Evolutionary conservation across 148 eudicot species (phyloP), one percentile per base, ranked within the genome.

Genomic region (Fagopyrum homotropicum): DNA sequence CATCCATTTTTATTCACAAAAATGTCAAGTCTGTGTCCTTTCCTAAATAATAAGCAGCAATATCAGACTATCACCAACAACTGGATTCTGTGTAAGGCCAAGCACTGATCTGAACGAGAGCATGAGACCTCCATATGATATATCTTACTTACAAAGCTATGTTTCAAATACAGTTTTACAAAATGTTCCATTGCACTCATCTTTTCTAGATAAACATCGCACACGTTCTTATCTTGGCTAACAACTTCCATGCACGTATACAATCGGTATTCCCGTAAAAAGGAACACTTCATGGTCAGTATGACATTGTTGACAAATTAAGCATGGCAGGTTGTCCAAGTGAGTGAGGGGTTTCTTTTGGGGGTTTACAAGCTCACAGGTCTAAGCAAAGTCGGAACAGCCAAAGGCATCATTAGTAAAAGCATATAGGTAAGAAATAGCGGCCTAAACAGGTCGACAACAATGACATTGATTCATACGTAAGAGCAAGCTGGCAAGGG

Each of bases 1-100:
- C 70, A 64, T 64, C 45, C 69, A 30, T 64, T 64, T 14, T 64
- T 64, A 15, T 64, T 40, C 45, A 15, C 43, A 63, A 63, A 16
- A 17, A 66, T 66, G 40, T 40, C 17, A 66, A 66, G 8, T 14
- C 6, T 12, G 47, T 17, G 43, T 29, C 69, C 69, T 29, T 30
- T 63, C 40, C 44, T 66, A 35, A 40, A 17, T 66, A 6, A 15
- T 35, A 29, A 66, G 19, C 47, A 66, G 30, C 47, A 40, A 66
- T 43, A 66, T 66, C 47, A 66, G n/a, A 15, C 17, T 35, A 30
- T 43, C 45, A 66, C 11, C 47, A 14, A 66, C 12, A 2, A 30
- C 16, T 40, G 46, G 19, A 66, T 63, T 63, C 12, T 63, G 45
- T 63, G 44, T 30, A 4, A 17, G 29, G 29, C 45, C 15, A 63